Evolutionary conservation across 1,284 basidiomycete genomes (phyloP), one percentile per base, ranked within the genome.

Genomic region (Irpex sp.): DNA sequence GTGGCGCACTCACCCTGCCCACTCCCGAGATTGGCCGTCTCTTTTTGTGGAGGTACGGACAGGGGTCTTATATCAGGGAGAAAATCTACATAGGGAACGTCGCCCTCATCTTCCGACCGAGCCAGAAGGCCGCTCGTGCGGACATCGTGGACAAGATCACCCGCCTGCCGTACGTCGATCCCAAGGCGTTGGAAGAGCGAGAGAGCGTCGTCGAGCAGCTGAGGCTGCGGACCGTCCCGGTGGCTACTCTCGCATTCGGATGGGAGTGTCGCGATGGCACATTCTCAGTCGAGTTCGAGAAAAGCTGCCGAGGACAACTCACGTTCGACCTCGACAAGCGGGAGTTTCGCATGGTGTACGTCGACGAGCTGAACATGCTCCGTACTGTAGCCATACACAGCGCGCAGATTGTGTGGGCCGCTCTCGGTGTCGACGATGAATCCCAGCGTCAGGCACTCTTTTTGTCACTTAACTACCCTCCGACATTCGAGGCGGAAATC

Each of bases 211-310:
- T 72, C 4, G 59, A 63, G 4, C 65, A 75, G n/a, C 72, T 83
- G 4, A 67, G 72, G 17, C 56, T 65, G 2, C 67, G 71, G 26
- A 55, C 58, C 9, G 71, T 82, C 9, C 63, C 61, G 1, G 64
- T 85, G 51, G 65, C 62, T 4, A 70, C 73, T 2, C 68, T 89
- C 31, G 77, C 79, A 62, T 77, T 87, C 66, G 84, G 85, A 9
- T 85, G 83, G 82, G 75, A 79, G 63, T 86, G 83, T 65, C 77
- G 81, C 36, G 84, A 85, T 67, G 70, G 74, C 9, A 76, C 79
- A 0, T 83, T 84, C 66, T 88, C 86, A 4, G 72, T 83, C 55
- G 85, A 88, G 73, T 83, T 81, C 77, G 83, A 86, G 71, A 71
- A 75, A 47, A 57, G 64, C 17, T 67, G 63, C 52, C 7, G 17